phyloP scores from a whole-genome alignment of 2,329 filamentous ascomycete species.

The Myriosclerotinia duriaeana region DNA sequence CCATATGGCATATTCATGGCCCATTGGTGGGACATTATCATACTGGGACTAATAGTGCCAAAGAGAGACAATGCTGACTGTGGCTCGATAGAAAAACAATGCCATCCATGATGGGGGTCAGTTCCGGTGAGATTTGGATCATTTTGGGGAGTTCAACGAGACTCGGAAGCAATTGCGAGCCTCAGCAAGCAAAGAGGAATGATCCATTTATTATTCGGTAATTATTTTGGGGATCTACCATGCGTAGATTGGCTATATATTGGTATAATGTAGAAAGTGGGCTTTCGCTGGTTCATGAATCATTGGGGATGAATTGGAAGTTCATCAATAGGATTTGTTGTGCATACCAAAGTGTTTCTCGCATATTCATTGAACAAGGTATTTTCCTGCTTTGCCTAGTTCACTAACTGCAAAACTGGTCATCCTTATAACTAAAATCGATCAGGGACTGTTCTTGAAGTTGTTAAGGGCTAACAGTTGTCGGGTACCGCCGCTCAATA shows the following conservation, averaged over 20 bases:
- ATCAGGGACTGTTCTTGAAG: conserved; percentile 7
- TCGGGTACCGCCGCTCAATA: conserved; percentile 21
- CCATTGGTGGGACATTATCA: not conserved
- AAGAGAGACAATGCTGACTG: conserved; percentile 18
- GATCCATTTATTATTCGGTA: conserved; percentile 23
- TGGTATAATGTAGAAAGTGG: conserved; percentile 17
- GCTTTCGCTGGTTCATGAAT: conserved; percentile 8
- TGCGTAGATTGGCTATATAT: conserved; percentile 21
- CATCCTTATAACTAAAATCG: not conserved
- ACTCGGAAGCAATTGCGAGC: conserved; percentile 12
- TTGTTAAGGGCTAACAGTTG: conserved; percentile 11
- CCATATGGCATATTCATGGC: conserved; percentile 8
- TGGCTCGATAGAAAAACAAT: conserved; percentile 12
- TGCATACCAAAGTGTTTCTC: conserved; percentile 17
- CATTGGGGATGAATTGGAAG: conserved; percentile 9
- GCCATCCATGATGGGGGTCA: conserved; percentile 12
- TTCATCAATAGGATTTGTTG: conserved; percentile 13
- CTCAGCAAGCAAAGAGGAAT: not conserved
- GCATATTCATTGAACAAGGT: conserved; percentile 14
- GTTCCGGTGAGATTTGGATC: conserved; percentile 15
- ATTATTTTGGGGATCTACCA: conserved; percentile 23
- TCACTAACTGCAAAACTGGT: not conserved
- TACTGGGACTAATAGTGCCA: conserved; percentile 10
- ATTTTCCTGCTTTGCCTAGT: conserved; percentile 16
- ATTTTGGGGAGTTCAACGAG: conserved; percentile 8